Base-by-base conservation (phyloP, 495 filamentous ascomycete genomes). In the Penicillium waksmanii region DNA sequence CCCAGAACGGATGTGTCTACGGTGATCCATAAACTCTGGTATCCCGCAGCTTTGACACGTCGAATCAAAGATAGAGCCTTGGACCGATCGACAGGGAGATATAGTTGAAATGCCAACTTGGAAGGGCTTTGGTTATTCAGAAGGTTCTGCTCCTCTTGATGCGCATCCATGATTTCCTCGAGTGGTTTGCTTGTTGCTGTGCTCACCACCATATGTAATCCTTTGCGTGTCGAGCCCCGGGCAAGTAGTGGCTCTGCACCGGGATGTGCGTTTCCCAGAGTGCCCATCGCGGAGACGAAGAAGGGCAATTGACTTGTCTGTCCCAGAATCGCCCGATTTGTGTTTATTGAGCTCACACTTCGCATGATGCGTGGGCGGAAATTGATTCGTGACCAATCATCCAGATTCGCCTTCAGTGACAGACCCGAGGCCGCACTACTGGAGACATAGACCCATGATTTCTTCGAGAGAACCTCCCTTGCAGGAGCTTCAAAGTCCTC, bases 351-450 rank as follows among this genome's bases (percentile, higher is more conserved):
- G 23, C 53, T 60, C 15, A 66, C 61, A 19, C 53, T 66, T 36
- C 62, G 58, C 62, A 67, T 55, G 11, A 67, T 62, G 2, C 65
- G 65, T 15, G 65, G 65, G 1, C 65, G 61, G 25, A 67, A 67
- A 31, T 64, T 67, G 55, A 67, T 62, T 31, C 56, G 47, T 46
- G 65, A 64, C 65, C 65, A 67, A 49, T 67, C 65, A 27, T 67
- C 61, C 8, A 67, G 35, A 34, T 67, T 67, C n/a, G 58, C 43
- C 13, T 51, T 42, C 47, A 64, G 46, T 25, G 65, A 67, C 3
- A 56, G 40, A 18, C 65, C 65, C 10, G 65, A 56, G 12, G 58
- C 33, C 38, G 65, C 65, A 17, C 61, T 64, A 36, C 65, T 67
- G 7, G 65, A 67, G 13, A 42, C 61, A 54, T 67, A 67, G 9